Evolutionary conservation across 306 rosid genomes (phyloP), one percentile per base, ranked within the genome.

Genomic region (Vigna angularis): DNA sequence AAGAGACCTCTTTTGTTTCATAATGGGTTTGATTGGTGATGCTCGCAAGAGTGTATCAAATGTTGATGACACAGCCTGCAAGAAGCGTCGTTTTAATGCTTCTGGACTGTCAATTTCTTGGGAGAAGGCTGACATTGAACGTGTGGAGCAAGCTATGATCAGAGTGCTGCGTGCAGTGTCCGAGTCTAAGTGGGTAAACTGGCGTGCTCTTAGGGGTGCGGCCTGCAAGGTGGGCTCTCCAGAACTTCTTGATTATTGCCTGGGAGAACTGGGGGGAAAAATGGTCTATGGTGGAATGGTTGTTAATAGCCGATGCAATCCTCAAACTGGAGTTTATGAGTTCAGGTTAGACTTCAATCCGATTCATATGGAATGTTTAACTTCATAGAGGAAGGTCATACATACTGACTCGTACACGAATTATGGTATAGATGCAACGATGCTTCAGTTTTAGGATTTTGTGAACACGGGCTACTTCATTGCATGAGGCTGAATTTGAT

Each of bases 141-240:
- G 90, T 0, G 97, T 91, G 73, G 90, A 88, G 77, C 89, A 83
- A 67, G 92, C 99, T 76, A 91, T 95, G 93, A 58, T 93, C 58
- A 89, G 90, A 82, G 99, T 95, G 22, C 86, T 95, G 77, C 93
- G 93, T 56, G 98, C 97, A n/a, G 97, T 91, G 78, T 91, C 98
- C 4, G 93, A 97, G 42, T 82, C 89, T 57, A 91, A 86, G 80
- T 93, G 99, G 99, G 99, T 89, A 38, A 89, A 83, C 66, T 65
- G 84, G 70, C 98, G 94, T 32, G 74, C 94, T 72, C 97, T 95
- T 28, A 88, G 89, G 79, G 93, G 97, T 71, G 99, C 96, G 40
- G 91, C 91, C 76, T 91, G 81, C 79, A 95, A 91, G 89, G 90
- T 83, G 72, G 98, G 75, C 45, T 78, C 97, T 58, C 87, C 91